Evolutionary conservation across 2,329 filamentous ascomycete species (phyloP).

Genomic region (Fusarium fracticaudum): DNA sequence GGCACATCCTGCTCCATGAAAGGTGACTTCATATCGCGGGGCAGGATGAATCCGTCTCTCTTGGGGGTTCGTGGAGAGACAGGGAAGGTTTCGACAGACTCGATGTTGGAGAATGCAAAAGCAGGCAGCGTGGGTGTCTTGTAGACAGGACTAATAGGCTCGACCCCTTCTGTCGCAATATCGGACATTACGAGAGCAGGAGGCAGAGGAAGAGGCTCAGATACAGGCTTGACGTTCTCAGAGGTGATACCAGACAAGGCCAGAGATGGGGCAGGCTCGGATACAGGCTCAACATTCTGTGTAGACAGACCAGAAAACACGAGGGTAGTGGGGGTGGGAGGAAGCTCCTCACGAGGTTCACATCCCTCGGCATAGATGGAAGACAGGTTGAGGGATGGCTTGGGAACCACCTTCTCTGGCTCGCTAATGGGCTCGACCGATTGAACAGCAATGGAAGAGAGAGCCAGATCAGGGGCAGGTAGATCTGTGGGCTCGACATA

Average conservation of each 20-base stretch:
- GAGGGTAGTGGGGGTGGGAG: conserved; percentile 38
- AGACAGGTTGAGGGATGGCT: conserved; percentile 43
- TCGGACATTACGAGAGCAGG: conserved; percentile 50
- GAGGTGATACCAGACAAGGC: conserved; percentile 35
- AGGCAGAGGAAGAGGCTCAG: conserved; percentile 31
- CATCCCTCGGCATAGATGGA: conserved; percentile 46
- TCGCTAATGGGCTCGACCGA: conserved; percentile 46
- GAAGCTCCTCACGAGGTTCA: conserved; percentile 49
- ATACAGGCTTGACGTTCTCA: conserved; percentile 50
- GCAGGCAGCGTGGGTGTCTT: conserved; percentile 39
- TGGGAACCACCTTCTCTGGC: conserved; percentile 47
- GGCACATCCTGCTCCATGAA: conserved; percentile 47
- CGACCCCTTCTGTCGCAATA: conserved; percentile 48
- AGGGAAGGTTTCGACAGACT: conserved; percentile 58
- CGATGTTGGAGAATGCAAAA: conserved; percentile 57
- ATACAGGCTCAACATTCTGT: conserved; percentile 51
- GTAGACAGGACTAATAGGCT: conserved; percentile 51
- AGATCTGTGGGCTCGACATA: conserved; percentile 39
- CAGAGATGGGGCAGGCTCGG: conserved; percentile 38
- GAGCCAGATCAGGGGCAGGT: conserved; percentile 36
- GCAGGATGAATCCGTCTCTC: conserved; percentile 66
- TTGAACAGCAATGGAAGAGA: conserved; percentile 45
- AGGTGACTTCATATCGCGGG: conserved; percentile 54
- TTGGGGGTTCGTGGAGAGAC: conserved; percentile 60
- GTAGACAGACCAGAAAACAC: conserved; percentile 48